Conservation (phyloP, 2,329 filamentous ascomycete genomes). For the Neurospora crassa region DNA sequence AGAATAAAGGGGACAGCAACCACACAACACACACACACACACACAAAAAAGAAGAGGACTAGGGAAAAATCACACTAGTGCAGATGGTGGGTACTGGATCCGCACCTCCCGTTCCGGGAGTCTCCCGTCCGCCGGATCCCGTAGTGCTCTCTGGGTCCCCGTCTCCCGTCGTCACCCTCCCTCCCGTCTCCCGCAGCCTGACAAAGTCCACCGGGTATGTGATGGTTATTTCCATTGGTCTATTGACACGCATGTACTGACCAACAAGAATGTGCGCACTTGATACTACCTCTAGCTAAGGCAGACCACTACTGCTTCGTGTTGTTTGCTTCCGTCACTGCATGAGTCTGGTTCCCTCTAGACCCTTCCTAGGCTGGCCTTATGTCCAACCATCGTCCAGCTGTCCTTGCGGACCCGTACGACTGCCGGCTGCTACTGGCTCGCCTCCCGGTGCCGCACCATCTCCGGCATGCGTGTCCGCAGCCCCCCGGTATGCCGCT, state of each 20-base stretch:
- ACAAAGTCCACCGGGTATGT: neutral
- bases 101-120: neutral
- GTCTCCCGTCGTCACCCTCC: neutral
- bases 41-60: neutral
- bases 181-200: neutral
- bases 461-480: neutral
- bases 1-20: neutral
- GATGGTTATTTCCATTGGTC: neutral
- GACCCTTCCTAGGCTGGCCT: neutral
- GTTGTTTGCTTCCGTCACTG: neutral
- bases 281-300: neutral
- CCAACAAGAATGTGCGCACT: neutral
- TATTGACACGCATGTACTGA: neutral
- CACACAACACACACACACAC: neutral
- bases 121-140: neutral
- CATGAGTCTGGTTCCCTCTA: neutral
- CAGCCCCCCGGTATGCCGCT: neutral
- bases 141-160: neutral
- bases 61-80: neutral
- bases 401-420: neutral
- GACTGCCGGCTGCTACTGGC: neutral
- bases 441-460: neutral
- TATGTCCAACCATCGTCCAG: neutral
- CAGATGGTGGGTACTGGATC: neutral
- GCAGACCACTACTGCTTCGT: neutral